A percentile compares a stretch with the other conserved stretches of the same genome.
Evolutionary conservation across 2,329 filamentous ascomycete species (phyloP).

Genomic region (Bipolaris cookei): DNA sequence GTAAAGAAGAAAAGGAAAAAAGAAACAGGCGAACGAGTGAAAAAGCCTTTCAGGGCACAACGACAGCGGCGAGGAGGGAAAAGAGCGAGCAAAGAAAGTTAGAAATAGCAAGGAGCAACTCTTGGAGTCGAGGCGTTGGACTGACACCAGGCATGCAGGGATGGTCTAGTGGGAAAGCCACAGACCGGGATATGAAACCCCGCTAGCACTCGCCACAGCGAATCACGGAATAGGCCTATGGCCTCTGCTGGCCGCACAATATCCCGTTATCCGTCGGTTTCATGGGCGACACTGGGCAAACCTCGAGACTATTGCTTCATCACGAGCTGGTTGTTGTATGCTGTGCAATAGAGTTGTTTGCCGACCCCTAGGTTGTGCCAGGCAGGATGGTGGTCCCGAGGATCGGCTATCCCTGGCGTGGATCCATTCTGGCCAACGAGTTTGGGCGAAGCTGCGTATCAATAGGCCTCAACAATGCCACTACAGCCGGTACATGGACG

Average conservation of each 20-base stretch:
- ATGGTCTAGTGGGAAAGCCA: conserved; percentile 32
- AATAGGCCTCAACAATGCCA: conserved; percentile 20
- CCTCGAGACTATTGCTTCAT: not conserved
- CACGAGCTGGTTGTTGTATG: not conserved
- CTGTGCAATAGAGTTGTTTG: not conserved
- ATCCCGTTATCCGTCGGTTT: conserved; percentile 13
- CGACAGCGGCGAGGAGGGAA: conserved; percentile 16
- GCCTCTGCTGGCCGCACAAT: conserved; percentile 12
- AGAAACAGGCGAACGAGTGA: conserved; percentile 28
- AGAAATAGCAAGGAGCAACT: conserved; percentile 13
- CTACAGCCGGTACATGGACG: conserved; percentile 1
- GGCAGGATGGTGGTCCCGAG: conserved; percentile 5
- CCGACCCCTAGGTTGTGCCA: not conserved
- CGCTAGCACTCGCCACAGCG: conserved; percentile 24
- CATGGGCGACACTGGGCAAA: conserved; percentile 7
- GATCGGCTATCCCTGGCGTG: conserved; percentile 18
- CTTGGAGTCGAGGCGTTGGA: conserved; percentile 19
- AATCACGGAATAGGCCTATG: conserved; percentile 28
- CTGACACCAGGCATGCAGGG: conserved; percentile 21
- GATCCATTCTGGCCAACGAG: conserved; percentile 35
- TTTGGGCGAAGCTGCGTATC: conserved; percentile 17
- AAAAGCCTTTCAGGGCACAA: conserved; percentile 27
- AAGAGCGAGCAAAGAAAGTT: conserved; percentile 22
- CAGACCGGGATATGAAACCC: conserved; percentile 26
- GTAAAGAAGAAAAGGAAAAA: conserved; percentile 20